Percentiles rank a stretch among this genome's conserved stretches.
phyloP scores from a whole-genome alignment of 768 basidiomycete species.

The Mycena albidolilacea region DNA sequence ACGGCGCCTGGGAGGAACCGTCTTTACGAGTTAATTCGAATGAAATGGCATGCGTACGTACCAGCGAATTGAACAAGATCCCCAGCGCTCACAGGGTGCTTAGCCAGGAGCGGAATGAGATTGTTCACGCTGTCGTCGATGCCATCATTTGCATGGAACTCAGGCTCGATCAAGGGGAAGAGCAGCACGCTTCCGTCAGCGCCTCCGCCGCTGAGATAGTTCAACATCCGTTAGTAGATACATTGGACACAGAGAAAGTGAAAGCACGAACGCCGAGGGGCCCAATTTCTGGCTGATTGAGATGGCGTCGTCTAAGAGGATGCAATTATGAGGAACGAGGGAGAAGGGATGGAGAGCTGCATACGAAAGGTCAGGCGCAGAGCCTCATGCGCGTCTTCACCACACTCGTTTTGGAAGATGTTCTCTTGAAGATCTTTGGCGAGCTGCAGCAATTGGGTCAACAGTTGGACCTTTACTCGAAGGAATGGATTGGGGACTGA shows the following conservation, averaged over 20 bases:
- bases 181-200: constrained; percentile 19
- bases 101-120: constrained; percentile 23
- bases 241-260: too few species aligned
- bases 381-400: constrained; percentile 16
- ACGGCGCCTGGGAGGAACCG: constrained; percentile 44
- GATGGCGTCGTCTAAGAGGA: constrained; percentile 7
- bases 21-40: not conserved
- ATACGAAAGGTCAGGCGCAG: constrained; percentile 18
- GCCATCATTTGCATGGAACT: constrained; percentile 8
- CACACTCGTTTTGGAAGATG: constrained; percentile 25
- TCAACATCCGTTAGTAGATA: too few species aligned
- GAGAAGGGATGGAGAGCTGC: not conserved
- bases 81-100: constrained; percentile 40
- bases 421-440: constrained; percentile 11
- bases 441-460: not conserved
- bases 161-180: constrained; percentile 14
- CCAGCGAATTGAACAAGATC: constrained; percentile 32
- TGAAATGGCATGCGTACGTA: not conserved
- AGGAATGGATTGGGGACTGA: not conserved
- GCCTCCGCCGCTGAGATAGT: constrained; percentile 2
- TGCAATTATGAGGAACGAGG: not conserved
- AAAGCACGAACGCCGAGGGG: not conserved
- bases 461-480: not conserved
- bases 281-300: constrained; percentile 15
- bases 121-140: constrained; percentile 40